Base-by-base conservation (phyloP, 805 yeast species). In the Saturnispora ahearnii region DNA sequence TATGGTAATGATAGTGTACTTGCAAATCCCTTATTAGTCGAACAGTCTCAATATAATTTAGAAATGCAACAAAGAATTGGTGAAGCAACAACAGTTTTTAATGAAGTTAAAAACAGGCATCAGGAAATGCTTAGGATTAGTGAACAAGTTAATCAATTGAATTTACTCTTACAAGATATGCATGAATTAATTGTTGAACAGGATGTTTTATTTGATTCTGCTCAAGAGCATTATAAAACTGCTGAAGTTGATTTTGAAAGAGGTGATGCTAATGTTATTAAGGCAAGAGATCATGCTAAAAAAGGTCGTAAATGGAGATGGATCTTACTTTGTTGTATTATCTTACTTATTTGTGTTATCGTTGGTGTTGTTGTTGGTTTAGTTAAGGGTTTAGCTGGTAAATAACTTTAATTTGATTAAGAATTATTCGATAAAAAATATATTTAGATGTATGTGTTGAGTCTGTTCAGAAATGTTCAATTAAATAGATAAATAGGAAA, bases 121-220 rank as follows among this genome's bases (percentile, higher is more conserved):
- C 81, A 84, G 59, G 96, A 91, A 70, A 76, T 90, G 59, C 81
- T 85, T 69, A 86, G 84, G 71, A 80, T 89, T 70, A 96, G 90
- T 69, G 81, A 84, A 68, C 86, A 96, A 52, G 87, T 90, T 85
- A 84, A 87, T 41, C 96, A 89, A 68, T 78, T 90, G 66, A 85
- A 93, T 28, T 93, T 86, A 70, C 78, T 90, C 67, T 87, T 89
- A 73, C 84, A 83, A 61, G 96, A 87, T 65, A 87, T 91, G 93
- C 96, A 89, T 68, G 86, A 87, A 66, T 73, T 91, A 69, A 96
- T 90, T 46, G 84, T 89, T 56, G 95, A 88, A 69, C 96, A 91
- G 71, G 95, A 87, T 66, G 86, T 78, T 57, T 81, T 82, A 51
- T 82, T 91, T 55, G 83, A 82, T 60, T 85, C 80, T 62, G 80